A percentile compares a stretch with the other conserved stretches of the same genome.
phyloP scores from a whole-genome alignment of 176 grass and related monocot species.

The bread wheat (Triticum aestivum) region IWGSC_CS_RefSeq_v2.1 NC_057809.1:619994509-619995008 shows the following conservation, averaged over 20 bases:
- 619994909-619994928: neutral
- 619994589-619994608: no score
- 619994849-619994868: constrained; percentile 70
- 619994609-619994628: no score
- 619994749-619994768: constrained; percentile 40
- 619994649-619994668: no score
- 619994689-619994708: neutral
- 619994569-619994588: no score
- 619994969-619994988: no score
- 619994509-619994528: no score
- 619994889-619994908: neutral
- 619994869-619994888: constrained; percentile 31
- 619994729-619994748: neutral
- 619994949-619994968: neutral
- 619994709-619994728: neutral
- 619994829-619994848: constrained; percentile 83
- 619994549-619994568: no score
- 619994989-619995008: no score
- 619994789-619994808: constrained; percentile 43
- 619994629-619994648: no score
- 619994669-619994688: neutral
- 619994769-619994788: neutral
- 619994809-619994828: constrained; percentile 33
- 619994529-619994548: no score
- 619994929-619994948: neutral